Conservation (phyloP, 805 yeast species). For the Metschnikowia continentalis region DNA sequence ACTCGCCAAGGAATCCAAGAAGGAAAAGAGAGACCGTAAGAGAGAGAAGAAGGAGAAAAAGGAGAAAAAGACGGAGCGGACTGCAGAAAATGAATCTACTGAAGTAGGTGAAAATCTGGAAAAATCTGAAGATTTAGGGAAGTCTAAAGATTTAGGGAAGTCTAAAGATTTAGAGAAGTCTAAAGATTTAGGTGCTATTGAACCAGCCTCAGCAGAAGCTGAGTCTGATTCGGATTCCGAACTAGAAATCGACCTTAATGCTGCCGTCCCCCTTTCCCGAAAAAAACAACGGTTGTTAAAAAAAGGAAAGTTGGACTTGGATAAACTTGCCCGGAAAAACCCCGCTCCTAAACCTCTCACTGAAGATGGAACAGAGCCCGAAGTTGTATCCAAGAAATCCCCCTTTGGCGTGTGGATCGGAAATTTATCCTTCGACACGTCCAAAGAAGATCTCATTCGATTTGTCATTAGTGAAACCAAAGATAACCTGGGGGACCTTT, state of each 20-base stretch:
- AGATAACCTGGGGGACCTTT: conserved; percentile 25
- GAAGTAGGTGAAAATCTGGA: not conserved
- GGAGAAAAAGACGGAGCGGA: conserved; percentile 9
- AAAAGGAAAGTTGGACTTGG: conserved; percentile 69
- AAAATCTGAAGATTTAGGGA: too few species aligned
- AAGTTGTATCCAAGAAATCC: conserved; percentile 35
- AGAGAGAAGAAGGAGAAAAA: conserved; percentile 20
- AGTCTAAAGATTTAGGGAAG: too few species aligned
- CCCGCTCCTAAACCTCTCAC: conserved; percentile 39
- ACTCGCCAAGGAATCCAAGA: conserved; percentile 16
- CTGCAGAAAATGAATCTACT: not conserved
- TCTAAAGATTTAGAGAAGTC: too few species aligned
- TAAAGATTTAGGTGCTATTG: not conserved
- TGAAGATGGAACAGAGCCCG: conserved; percentile 26
- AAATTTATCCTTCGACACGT: conserved; percentile 80
- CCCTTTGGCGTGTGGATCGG: conserved; percentile 91
- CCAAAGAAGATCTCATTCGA: conserved; percentile 64
- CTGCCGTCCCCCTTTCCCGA: conserved; percentile 65
- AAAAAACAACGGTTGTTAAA: conserved; percentile 85
- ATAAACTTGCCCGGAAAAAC: conserved; percentile 44
- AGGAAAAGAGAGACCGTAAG: conserved; percentile 22
- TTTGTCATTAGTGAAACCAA: conserved; percentile 61
- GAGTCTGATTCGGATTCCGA: conserved; percentile 25
- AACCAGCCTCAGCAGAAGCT: not conserved
- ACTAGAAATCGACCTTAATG: conserved; percentile 63